A percentile compares a stretch with the other conserved stretches of the same genome.
Conservation (phyloP, 2,329 filamentous ascomycete genomes). For the Fusarium sp. region DNA sequence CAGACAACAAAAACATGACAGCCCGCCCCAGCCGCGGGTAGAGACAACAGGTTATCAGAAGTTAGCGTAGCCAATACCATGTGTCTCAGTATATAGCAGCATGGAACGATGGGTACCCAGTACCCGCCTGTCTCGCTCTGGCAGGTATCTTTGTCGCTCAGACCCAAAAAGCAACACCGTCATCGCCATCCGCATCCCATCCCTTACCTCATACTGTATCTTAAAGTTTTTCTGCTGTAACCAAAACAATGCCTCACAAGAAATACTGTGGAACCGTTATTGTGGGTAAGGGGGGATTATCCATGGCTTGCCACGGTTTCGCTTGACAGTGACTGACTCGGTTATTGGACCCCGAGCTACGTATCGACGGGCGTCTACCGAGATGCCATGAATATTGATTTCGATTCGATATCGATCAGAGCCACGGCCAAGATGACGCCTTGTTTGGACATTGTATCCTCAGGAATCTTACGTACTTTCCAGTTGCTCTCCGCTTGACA, state of each 20-base stretch:
- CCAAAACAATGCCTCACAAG: slow-evolving; percentile 15
- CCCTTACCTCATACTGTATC: slow-evolving; percentile 43
- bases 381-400: slow-evolving; percentile 16
- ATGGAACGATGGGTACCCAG: slow-evolving; percentile 4
- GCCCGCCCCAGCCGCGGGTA: slow-evolving; percentile 41
- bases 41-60: slow-evolving; percentile 13
- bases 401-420: slow-evolving; percentile 39
- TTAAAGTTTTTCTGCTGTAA: slow-evolving; percentile 25
- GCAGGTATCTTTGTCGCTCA: slow-evolving; percentile 34
- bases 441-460: slow-evolving; percentile 23
- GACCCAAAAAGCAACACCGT: slow-evolving; percentile 28
- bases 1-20: slow-evolving; percentile 7
- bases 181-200: slow-evolving; percentile 40
- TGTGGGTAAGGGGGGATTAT: slow-evolving; percentile 41
- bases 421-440: slow-evolving; percentile 28
- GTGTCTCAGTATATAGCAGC: neutral
- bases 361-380: slow-evolving; percentile 38
- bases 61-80: slow-evolving; percentile 28
- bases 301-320: slow-evolving; percentile 40
- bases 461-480: slow-evolving; percentile 28
- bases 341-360: slow-evolving; percentile 36
- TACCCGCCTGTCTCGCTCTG: slow-evolving; percentile 17
- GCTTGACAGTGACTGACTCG: slow-evolving; percentile 37
- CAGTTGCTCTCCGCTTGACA: slow-evolving; percentile 17
- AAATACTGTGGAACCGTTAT: slow-evolving; percentile 40